Conservation (phyloP, 2,329 filamentous ascomycete genomes). For the Xylariaceae sp. region DNA sequence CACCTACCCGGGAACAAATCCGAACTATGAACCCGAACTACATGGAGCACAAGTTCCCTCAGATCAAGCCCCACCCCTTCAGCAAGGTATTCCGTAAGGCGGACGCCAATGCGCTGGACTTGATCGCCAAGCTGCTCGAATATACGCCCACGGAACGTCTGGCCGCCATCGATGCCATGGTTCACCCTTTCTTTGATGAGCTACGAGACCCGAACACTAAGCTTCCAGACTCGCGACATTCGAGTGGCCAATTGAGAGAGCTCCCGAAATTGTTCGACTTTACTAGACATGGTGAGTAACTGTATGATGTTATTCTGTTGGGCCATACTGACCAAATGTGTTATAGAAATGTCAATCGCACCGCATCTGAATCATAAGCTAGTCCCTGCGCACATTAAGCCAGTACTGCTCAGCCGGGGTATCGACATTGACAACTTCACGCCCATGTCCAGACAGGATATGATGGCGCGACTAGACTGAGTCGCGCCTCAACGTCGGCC, state of each 20-base stretch:
- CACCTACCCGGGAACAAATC: constrained; percentile 94
- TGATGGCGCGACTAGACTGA: constrained; percentile 98
- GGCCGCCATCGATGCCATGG: constrained; percentile 92
- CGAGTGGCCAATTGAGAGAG: constrained; percentile 72
- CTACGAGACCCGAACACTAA: constrained; percentile 85
- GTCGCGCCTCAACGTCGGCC: constrained; percentile 28
- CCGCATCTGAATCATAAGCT: constrained; percentile 82
- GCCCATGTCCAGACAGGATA: constrained; percentile 86
- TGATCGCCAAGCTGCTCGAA: constrained; percentile 89
- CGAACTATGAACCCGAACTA: constrained; percentile 99
- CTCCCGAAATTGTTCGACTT: constrained; percentile 90
- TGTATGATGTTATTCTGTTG: not conserved
- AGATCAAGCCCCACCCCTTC: constrained; percentile 99
- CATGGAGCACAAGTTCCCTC: constrained; percentile 99
- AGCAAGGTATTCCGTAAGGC: constrained; percentile 99
- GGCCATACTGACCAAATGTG: constrained; percentile 23
- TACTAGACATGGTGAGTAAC: constrained; percentile 73
- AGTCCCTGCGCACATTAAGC: constrained; percentile 75
- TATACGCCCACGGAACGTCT: constrained; percentile 96
- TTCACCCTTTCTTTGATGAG: constrained; percentile 98
- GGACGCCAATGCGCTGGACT: constrained; percentile 83
- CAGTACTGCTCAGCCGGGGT: constrained; percentile 67
- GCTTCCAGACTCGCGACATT: constrained; percentile 89
- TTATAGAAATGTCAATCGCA: constrained; percentile 87
- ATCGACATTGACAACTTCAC: constrained; percentile 93